Percentiles rank a stretch among this genome's conserved stretches.
Evolutionary conservation across 2,329 filamentous ascomycete genomes (phyloP).

Genomic region (Penicillium decumbens): DNA sequence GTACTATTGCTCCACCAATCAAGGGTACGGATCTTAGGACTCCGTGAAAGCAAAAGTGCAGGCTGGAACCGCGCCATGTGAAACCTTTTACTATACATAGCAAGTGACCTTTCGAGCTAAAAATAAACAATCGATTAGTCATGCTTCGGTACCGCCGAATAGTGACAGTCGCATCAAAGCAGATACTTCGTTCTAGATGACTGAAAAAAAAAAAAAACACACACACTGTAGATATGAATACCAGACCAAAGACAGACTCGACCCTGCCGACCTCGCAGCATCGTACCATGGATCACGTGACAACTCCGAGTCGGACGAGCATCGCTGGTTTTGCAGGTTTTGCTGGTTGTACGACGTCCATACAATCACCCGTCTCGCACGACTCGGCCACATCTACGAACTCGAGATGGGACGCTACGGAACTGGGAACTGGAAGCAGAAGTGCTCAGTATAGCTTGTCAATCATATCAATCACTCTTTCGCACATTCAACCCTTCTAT

Average conservation of each 20-base stretch:
- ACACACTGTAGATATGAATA: neutral
- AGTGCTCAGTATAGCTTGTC: conserved; percentile 1
- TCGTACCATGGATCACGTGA: neutral
- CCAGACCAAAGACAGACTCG: neutral
- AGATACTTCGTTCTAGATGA: neutral
- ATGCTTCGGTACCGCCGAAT: neutral
- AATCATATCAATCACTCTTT: neutral
- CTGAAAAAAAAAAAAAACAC: too few species aligned
- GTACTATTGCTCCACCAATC: neutral
- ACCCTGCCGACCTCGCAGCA: neutral
- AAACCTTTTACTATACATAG: conserved; percentile 11
- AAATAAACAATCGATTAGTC: conserved; percentile 5
- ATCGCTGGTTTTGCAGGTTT: neutral
- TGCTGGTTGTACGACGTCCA: neutral
- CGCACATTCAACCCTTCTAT: conserved; percentile 4
- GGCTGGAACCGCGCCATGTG: conserved; percentile 9
- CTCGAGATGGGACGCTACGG: neutral
- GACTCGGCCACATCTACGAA: conserved; percentile 7
- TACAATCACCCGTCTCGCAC: conserved; percentile 8
- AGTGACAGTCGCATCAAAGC: neutral
- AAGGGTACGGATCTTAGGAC: neutral
- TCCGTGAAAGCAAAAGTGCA: neutral
- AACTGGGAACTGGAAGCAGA: neutral
- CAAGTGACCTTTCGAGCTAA: neutral
- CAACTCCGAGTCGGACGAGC: conserved; percentile 1